Evolutionary conservation across 306 rosid genomes (phyloP), one percentile per base, ranked within the genome.

Genomic region (Fragaria ananassa): DNA sequence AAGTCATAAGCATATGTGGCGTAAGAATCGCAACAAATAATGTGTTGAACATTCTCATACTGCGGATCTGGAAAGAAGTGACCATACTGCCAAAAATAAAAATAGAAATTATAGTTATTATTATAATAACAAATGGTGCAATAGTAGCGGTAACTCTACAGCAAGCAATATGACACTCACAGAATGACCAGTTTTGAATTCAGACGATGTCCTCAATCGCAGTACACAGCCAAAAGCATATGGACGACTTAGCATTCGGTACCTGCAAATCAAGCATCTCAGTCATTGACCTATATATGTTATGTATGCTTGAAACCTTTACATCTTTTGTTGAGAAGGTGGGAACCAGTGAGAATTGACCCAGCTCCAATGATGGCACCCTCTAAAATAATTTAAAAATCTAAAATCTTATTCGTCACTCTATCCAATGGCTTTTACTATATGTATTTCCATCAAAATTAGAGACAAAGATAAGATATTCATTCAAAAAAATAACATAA

Each of bases 31-130:
- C 98, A 94, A 78, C 98, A 94, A 74, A 94, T 94, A 69, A 94
- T 81, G 78, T 94, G 98, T 79, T 94, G 98, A 80, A 94, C 98
- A 84, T 94, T 90, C 81, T 94, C 97, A 83, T 94, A 94, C 82
- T 92, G 97, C 58, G 98, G 98, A 84, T 94, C 98, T 47, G 98
- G 97, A 85, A 94, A 92, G 87, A 94, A 94, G 89, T 94, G 98
- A 69, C 98, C 98, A 83, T 89, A 94, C 98, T 94, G 97, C 97
- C 44, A 41, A 86, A 61, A 65, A 76, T 14, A 35, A 72, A 58
- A 76, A 25, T 57, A 42, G 46, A 42, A 42, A 12, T 27, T 25
- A 60, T 25, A 27, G 23, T 0, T 8, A 56, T n/a, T 3, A 23
- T n/a, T 3, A 23, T 11, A 58, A 58, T 58, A 61, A 29, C 13